Evolutionary conservation across 2,329 filamentous ascomycete genomes (phyloP), one percentile per base, ranked within the genome.

Genomic region (Sporothrix mexicana): DNA sequence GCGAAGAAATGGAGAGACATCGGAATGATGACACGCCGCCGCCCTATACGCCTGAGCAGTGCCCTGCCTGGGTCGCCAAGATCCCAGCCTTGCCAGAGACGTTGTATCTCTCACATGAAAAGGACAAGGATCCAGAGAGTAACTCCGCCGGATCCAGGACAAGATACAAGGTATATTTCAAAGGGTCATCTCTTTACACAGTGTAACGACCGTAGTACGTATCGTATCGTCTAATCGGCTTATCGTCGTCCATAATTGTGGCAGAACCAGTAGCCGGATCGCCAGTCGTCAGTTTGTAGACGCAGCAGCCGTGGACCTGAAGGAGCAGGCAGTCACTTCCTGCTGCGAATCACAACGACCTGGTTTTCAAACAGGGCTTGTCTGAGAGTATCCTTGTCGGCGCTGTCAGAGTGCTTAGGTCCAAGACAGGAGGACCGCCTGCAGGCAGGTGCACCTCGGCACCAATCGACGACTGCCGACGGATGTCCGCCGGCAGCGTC

Each of bases 271-370:
- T 74, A 1, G 36, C 59, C 3, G 72, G 73, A 43, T 74, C 64
- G 23, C 72, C 70, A 1, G 73, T 72, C 1, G 71, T 73, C n/a
- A 76, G 72, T 51, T 61, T 67, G 51, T 64, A 74, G 6, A 74
- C 73, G 25, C 74, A 76, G 72, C 72, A 74, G 66, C 73, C 74
- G 69, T 74, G 73, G 1, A 74, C 73, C 72, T 74, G 70, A 9
- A 76, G 61, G 61, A 73, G 70, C 1, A 71, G 73, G 17, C 74
- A 73, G 36, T 74, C 70, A 45, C 62, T 93, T 2, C 90, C 84
- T n/a, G n/a, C 73, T 74, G 64, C 74, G 74, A 13, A 75, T 62
- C 30, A 75, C 74, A 55, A 75, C 30, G 5, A 75, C 74, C 43
- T 74, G 73, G 70, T 74, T 72, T 55, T 70, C 73, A 64, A 75